Percentiles rank a stretch among this genome's conserved stretches.
Evolutionary conservation across 2,329 filamentous ascomycete species (phyloP).

Genomic region (Penicillium sp.): DNA sequence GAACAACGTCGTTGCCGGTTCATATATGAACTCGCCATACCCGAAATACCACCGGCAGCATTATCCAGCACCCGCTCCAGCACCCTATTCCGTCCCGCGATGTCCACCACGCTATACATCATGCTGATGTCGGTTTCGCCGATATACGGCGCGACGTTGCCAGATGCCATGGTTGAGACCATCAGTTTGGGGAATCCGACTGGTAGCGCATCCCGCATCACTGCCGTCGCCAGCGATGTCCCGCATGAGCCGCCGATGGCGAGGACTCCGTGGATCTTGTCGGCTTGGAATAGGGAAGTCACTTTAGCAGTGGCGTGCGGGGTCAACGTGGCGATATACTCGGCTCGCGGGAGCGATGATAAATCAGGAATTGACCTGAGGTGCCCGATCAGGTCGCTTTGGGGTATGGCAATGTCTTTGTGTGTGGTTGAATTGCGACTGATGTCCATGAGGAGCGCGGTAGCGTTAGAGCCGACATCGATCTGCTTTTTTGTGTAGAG

Average conservation of each 20-base stretch:
- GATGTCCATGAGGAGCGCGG: constrained; percentile 56
- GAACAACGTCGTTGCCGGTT: neutral
- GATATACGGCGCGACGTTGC: constrained; percentile 63
- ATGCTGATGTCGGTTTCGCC: constrained; percentile 68
- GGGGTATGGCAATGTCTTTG: constrained; percentile 50
- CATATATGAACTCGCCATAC: constrained; percentile 54
- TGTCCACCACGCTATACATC: constrained; percentile 70
- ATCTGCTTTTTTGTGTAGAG: constrained; percentile 55
- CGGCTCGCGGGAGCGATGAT: constrained; percentile 48
- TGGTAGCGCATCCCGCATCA: constrained; percentile 62
- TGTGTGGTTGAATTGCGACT: constrained; percentile 49
- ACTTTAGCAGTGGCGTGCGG: constrained; percentile 47
- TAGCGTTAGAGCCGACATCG: constrained; percentile 15
- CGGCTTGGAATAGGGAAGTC: constrained; percentile 35
- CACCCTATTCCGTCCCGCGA: constrained; percentile 64
- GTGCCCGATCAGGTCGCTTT: constrained; percentile 43
- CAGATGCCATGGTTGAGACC: constrained; percentile 67
- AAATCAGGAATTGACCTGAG: constrained; percentile 29
- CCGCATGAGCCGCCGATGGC: constrained; percentile 63
- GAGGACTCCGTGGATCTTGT: constrained; percentile 56
- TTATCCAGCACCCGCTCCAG: constrained; percentile 60
- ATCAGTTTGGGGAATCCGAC: constrained; percentile 69
- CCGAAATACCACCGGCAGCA: constrained; percentile 60
- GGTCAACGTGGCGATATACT: constrained; percentile 59
- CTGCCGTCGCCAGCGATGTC: constrained; percentile 59